A percentile compares a stretch with the other conserved stretches of the same genome.
phyloP scores from a whole-genome alignment of 2,329 filamentous ascomycete species.

The Cercospora citrullina region DNA sequence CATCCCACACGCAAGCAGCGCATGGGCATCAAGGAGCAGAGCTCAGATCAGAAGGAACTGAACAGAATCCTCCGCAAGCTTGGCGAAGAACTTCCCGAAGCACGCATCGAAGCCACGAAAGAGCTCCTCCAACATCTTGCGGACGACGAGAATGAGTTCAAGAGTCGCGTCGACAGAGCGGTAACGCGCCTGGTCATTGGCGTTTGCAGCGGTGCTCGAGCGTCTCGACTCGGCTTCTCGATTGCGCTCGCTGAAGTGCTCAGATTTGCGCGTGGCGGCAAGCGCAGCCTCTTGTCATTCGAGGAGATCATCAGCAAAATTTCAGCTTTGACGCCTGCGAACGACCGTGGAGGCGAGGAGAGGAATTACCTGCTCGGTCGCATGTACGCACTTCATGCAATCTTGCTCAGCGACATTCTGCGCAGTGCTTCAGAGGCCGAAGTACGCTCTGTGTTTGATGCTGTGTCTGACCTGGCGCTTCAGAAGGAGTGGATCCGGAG shows the following conservation, averaged over 20 bases:
- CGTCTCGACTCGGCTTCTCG: constrained; percentile 84
- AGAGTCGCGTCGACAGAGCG: constrained; percentile 43
- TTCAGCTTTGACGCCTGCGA: constrained; percentile 54
- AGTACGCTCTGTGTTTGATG: constrained; percentile 69
- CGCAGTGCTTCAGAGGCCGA: constrained; percentile 52
- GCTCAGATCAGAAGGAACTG: constrained; percentile 45
- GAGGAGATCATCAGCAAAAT: constrained; percentile 52
- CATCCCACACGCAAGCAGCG: constrained; percentile 38
- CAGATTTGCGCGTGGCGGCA: constrained; percentile 55
- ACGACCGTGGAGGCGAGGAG: constrained; percentile 65
- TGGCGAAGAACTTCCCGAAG: constrained; percentile 48
- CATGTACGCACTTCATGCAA: constrained; percentile 81
- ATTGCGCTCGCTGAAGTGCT: constrained; percentile 82
- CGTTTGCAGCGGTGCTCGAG: constrained; percentile 85
- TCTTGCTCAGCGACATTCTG: constrained; percentile 77
- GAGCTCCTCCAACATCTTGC: constrained; percentile 47
- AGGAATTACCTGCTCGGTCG: constrained; percentile 82
- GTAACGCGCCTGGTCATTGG: constrained; percentile 70
- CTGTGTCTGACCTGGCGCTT: constrained; percentile 71
- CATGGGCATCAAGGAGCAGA: constrained; percentile 34
- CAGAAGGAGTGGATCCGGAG: constrained; percentile 88
- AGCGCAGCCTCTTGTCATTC: constrained; percentile 15
- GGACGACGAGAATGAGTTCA: constrained; percentile 40
- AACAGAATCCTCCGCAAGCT: constrained; percentile 50
- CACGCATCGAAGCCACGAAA: constrained; percentile 48